Base-by-base conservation (phyloP, 2,329 filamentous ascomycete species). In the Colletotrichum sp. region DNA sequence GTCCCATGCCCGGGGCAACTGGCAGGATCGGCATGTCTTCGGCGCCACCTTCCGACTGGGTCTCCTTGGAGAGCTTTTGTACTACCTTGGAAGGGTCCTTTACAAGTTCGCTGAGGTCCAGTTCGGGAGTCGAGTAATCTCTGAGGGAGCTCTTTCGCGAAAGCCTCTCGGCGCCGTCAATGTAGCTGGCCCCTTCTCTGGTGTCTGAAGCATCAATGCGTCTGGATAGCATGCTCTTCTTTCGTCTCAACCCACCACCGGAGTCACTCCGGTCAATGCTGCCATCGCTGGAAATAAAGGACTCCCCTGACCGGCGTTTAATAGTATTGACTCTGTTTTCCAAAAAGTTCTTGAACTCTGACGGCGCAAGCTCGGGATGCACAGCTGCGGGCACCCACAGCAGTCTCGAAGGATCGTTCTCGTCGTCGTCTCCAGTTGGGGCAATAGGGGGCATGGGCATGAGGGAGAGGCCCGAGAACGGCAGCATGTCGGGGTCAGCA, bases 361-460 rank as follows among this genome's bases (percentile, higher is more conserved):
- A 96, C 2, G 97, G 97, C 4, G 97, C 97, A 65, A 99, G 88
- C 84, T 99, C 97, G 1, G 97, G 97, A 81, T 99, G 97, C 32
- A 99, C 90, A 74, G 96, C 92, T 28, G 97, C 97, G 7, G 97
- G 97, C 8, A 99, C 97, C 97, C 97, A 99, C 79, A 99, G 94
- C 75, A 99, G 86, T 77, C 96, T 92, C 3, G 96, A 96, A 9
- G 95, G 92, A 82, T 99, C 96, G 80, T 96, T 94, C 82, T 98
- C 96, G 80, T 98, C 94, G 77, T 95, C 94, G 76, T 92, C 91
- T 36, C 92, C 91, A 4, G 89, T 92, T 2, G 95, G 94, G 21
- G 94, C 93, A 77, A 93, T 90, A 21, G 93, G 90, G 4, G 94
- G 93, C 86, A 95, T 93, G 57, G 93, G 91, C 81, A 94, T 91